phyloP scores from a whole-genome alignment of 2,329 filamentous ascomycete species.

The Aspergillus ochraceoroseus region DNA sequence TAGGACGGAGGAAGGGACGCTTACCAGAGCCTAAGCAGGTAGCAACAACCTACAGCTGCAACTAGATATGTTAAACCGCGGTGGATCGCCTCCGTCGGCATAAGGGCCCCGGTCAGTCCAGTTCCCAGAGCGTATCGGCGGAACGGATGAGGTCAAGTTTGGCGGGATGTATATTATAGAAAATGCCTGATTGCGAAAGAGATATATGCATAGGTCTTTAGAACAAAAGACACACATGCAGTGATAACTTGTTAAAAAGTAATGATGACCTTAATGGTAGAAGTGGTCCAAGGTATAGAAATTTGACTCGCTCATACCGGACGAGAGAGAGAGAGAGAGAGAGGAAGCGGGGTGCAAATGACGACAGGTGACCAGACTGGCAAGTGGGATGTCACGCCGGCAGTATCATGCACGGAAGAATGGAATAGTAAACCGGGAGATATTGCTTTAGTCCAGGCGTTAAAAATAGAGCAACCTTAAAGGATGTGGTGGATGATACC shows the following conservation, averaged over 20 bases:
- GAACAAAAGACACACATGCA: too few relatives aligned
- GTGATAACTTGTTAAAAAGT: too few relatives aligned
- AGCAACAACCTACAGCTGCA: slow-evolving; percentile 7
- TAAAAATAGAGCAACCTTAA: too few relatives aligned
- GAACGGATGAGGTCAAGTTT: slow-evolving; percentile 29
- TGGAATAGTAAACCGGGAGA: too few relatives aligned
- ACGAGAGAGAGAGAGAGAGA: background rate
- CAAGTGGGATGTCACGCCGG: too few relatives aligned
- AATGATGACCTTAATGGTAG: too few relatives aligned
- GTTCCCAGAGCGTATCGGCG: slow-evolving; percentile 28
- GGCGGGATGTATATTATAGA: background rate
- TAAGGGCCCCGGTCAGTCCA: slow-evolving; percentile 16
- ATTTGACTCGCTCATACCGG: background rate
- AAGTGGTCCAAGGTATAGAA: too few relatives aligned
- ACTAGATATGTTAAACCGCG: slow-evolving; percentile 9
- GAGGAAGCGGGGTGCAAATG: background rate
- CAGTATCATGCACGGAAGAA: slow-evolving; percentile 1
- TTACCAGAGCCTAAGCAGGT: slow-evolving; percentile 12
- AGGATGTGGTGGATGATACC: background rate
- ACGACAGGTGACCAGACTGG: background rate
- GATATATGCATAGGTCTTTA: too few relatives aligned
- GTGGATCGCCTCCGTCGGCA: slow-evolving; percentile 16
- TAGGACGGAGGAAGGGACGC: slow-evolving; percentile 25
- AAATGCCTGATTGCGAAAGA: too few relatives aligned
- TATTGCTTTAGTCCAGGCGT: too few relatives aligned